Conservation (phyloP, 78 protist species). For the Dictyostelium purpureum region DNA sequence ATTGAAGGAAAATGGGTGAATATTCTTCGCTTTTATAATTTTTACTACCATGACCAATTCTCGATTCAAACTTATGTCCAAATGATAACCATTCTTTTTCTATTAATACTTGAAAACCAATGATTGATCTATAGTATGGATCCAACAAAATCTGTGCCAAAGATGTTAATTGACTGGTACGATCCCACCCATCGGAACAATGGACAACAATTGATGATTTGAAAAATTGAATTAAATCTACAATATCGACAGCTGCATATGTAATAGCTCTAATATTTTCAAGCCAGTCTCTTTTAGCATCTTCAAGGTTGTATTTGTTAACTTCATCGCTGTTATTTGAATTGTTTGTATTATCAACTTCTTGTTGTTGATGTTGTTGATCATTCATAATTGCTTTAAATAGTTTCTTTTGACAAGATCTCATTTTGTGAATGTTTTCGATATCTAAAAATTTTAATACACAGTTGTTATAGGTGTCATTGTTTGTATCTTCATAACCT, state of each 20-base stretch:
- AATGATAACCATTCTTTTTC: conserved; percentile 90
- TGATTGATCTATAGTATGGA: conserved; percentile 91
- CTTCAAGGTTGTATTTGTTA: neutral
- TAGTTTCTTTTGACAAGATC: conserved; percentile 72
- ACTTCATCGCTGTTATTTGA: neutral
- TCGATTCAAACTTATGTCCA: conserved; percentile 89
- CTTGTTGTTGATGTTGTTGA: neutral
- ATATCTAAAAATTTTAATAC: conserved; percentile 81
- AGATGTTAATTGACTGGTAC: conserved; percentile 91
- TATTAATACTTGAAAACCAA: conserved; percentile 89
- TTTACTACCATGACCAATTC: conserved; percentile 74
- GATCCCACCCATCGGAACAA: conserved; percentile 98
- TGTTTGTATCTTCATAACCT: conserved; percentile 48
- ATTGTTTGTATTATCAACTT: neutral
- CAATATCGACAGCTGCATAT: conserved; percentile 55
- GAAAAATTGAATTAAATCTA: conserved; percentile 8
- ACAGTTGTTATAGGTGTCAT: conserved; percentile 73
- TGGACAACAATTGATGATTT: conserved; percentile 89
- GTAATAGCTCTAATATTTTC: conserved; percentile 62
- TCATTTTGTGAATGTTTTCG: conserved; percentile 92
- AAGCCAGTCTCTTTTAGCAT: conserved; percentile 44
- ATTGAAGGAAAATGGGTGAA: conserved; percentile 95
- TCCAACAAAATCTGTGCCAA: conserved; percentile 88
- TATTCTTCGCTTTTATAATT: conserved; percentile 37
- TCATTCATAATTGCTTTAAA: conserved; percentile 46